Base-by-base conservation (phyloP, 2,329 filamentous ascomycete genomes). In the Diaporthe vaccinii region DNA sequence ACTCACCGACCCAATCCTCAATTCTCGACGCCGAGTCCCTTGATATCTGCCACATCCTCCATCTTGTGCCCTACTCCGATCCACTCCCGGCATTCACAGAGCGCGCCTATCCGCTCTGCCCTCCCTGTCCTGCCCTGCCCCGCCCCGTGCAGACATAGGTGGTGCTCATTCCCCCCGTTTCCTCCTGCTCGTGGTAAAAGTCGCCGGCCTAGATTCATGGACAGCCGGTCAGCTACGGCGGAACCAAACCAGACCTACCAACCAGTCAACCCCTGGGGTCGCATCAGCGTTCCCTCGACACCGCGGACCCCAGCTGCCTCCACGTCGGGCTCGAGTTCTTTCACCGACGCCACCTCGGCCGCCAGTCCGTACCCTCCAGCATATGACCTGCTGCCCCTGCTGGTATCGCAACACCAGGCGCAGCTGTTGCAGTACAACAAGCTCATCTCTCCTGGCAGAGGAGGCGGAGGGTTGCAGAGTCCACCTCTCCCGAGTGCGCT, bases 371-470 rank as follows among this genome's bases (percentile, higher is more conserved):
- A 76, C 74, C 78, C 79, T 61, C 81, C 86, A 77, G 85, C 87
- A 76, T 79, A 91, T 79, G 89, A 91, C 77, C 85, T 91, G 75
- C 84, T 90, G 39, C 90, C 90, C 49, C 87, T 91, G 77, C 84
- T 91, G 79, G 85, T 91, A 75, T 90, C 90, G 22, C 90, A 91
- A 77, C 90, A 92, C 78, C 89, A 92, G 80, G 89, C 89, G 72
- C 90, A 91, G 83, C 88, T 93, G 74, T 86, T 90, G 70, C 88
- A 92, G 79, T 93, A 93, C 86, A 93, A 92, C 83, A 90, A 89
- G 80, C 89, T 93, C 81, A 88, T 93, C 78, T 89, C 90, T 72
- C 88, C 90, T 67, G 85, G 88, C 74, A 85, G 90, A 80, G 82
- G 83, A 76, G 84, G 84, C 41, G 88, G 89, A 79, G 89, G 89